Conservation (phyloP, 2,329 filamentous ascomycete genomes). For the Claviceps monticola region DNA sequence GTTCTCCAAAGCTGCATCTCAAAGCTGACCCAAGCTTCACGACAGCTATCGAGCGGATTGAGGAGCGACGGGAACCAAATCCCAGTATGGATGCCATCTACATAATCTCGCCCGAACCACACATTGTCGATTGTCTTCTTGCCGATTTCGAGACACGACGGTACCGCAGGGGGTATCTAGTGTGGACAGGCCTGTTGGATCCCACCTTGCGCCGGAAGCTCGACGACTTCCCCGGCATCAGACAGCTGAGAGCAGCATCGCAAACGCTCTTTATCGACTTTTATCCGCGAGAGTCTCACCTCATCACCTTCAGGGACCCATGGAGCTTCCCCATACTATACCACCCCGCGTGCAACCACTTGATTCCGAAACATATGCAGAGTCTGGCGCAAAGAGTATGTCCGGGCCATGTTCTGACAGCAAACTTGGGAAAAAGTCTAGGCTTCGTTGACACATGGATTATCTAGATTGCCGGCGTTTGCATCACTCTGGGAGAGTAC, state of each 20-base stretch:
- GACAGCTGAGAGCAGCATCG: constrained; percentile 66
- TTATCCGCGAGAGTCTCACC: constrained; percentile 77
- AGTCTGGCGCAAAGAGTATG: constrained; percentile 73
- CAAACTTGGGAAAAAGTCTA: neutral
- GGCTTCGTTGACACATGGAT: neutral
- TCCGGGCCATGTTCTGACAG: too few species aligned
- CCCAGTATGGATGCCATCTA: constrained; percentile 92
- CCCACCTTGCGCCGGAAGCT: constrained; percentile 58
- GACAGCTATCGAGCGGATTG: constrained; percentile 85
- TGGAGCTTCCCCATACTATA: constrained; percentile 91
- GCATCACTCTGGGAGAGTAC: constrained; percentile 85
- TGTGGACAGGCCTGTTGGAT: constrained; percentile 73
- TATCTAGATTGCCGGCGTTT: constrained; percentile 43
- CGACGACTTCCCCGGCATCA: constrained; percentile 53
- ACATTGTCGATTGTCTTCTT: constrained; percentile 87
- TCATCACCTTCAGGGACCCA: constrained; percentile 85
- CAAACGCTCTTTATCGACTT: constrained; percentile 78
- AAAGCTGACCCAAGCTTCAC: constrained; percentile 7
- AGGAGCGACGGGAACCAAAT: constrained; percentile 69
- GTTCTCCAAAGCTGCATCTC: constrained; percentile 4
- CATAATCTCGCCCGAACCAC: constrained; percentile 69
- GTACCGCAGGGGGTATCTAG: constrained; percentile 65
- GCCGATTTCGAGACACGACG: constrained; percentile 77
- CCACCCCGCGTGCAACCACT: constrained; percentile 75
- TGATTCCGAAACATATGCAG: constrained; percentile 75